Evolutionary conservation across 106 monocot species (phyloP), one percentile per base, ranked within the genome.

Genomic region (Dendrobium huoshanense): DNA sequence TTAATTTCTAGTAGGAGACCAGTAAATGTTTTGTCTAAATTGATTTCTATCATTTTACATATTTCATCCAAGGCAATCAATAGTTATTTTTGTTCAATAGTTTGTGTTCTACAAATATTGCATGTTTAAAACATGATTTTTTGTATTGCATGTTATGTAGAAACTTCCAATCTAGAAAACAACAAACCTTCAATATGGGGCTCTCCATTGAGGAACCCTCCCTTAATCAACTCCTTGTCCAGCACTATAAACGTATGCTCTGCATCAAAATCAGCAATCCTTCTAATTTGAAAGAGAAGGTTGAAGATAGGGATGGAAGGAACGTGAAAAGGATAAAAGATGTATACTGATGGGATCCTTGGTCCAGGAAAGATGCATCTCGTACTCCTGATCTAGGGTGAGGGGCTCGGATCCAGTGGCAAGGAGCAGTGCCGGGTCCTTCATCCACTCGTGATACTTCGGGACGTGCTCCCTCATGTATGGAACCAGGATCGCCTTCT

Each of bases 381-480:
- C 78, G 79, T 83, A 79, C 79, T 83, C 83, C 77, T 79, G 56
- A 11, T 79, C 83, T 9, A 98, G 86, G 20, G 86, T 85, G 54
- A 98, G 91, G 22, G 94, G 97, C 73, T 98, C 97, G 37, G 94
- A 97, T 44, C 86, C 97, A 2, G 97, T 98, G 85, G 94, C 94
- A 64, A 81, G 65, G 77, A 98, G 94, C 8, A 98, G 91, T n/a
- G 68, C 68, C 37, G 94, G 94, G 47, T 98, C 91, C 83, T 91
- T 78, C 97, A 98, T 98, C 97, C 97, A 98, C 24, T 81, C 75
- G 83, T 98, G 91, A 88, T 98, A 98, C 79, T 41, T 86, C 5
- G 92, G 91, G 2, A 98, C 97, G 80, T 98, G 97, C 84, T 94
- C 97, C 83, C 73, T 82, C 92, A 92, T 91, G 88, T 98, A 98